A percentile compares a stretch with the other conserved stretches of the same genome.
Conservation (phyloP, 495 filamentous ascomycete genomes). For the Aspergillus incahuasiensis region DNA sequence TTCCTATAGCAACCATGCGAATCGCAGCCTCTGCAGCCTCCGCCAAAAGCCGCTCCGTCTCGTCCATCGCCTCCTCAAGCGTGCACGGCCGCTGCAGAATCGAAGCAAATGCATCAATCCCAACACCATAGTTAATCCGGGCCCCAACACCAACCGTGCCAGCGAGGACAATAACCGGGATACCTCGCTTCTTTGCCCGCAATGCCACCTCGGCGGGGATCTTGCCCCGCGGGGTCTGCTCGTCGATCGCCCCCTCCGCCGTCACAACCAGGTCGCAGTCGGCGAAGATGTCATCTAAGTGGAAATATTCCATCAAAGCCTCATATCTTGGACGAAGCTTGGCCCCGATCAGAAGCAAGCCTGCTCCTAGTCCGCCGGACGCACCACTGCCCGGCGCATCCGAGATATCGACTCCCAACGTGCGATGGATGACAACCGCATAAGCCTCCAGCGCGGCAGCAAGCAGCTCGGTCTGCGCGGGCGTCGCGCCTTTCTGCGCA, state of each 20-base stretch:
- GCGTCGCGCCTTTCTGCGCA: slow-evolving; percentile 7
- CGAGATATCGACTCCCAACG: background rate
- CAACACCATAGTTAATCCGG: slow-evolving; percentile 7
- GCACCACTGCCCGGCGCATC: slow-evolving; percentile 11
- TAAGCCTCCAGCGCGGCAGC: background rate
- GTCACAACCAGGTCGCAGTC: slow-evolving; percentile 10
- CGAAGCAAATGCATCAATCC: slow-evolving; percentile 9
- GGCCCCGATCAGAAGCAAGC: slow-evolving; percentile 7
- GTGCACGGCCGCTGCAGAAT: slow-evolving; percentile 13
- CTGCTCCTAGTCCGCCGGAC: slow-evolving; percentile 11
- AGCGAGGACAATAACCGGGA: slow-evolving; percentile 11
- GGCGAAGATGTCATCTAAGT: background rate
- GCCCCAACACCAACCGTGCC: slow-evolving; percentile 6
- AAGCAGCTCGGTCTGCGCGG: slow-evolving; percentile 2
- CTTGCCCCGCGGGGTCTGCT: slow-evolving; percentile 11
- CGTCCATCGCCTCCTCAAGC: slow-evolving; percentile 8
- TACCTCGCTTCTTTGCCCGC: slow-evolving; percentile 3
- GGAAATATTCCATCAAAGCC: slow-evolving; percentile 9
- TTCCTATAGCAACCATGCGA: slow-evolving; percentile 7
- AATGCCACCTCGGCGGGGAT: slow-evolving; percentile 13
- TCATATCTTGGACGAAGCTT: slow-evolving; percentile 12
- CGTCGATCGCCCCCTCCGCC: slow-evolving; percentile 10
- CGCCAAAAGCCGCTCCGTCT: slow-evolving; percentile 5
- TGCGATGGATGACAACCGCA: slow-evolving; percentile 2
- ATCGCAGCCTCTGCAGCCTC: slow-evolving; percentile 10